These are phyloP conservation scores for Nannochloropsis salina DNA, from an alignment of 108 stramenopile species.

Conservation along the genomic window DNA sequence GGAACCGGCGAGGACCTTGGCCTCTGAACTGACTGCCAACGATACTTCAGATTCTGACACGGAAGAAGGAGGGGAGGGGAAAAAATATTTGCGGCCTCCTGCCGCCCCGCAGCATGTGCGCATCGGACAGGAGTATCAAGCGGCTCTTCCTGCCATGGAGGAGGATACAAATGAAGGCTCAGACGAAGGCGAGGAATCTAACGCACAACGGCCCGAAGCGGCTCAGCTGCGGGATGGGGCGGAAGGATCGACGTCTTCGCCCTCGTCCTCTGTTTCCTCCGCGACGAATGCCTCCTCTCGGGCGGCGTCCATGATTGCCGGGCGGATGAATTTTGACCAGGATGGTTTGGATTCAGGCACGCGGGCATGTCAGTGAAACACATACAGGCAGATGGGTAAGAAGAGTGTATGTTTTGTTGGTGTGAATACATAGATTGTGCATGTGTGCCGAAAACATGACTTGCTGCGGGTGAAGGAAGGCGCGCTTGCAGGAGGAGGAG, in stretches of 20 bases:
- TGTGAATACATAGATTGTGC: no score
- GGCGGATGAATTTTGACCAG: neutral
- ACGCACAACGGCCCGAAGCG: no score
- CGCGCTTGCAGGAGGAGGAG: no score
- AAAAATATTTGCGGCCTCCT: conserved; percentile 9
- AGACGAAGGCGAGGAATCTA: neutral
- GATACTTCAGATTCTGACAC: neutral
- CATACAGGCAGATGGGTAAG: neutral
- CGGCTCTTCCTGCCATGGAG: neutral
- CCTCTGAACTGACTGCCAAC: neutral
- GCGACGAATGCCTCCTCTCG: neutral
- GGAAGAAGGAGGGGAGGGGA: neutral
- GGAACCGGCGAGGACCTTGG: neutral
- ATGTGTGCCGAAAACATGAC: no score
- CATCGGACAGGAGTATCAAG: neutral
- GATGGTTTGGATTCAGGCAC: neutral
- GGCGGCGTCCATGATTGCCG: neutral
- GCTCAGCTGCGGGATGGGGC: neutral
- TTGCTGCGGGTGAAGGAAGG: no score
- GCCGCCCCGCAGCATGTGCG: neutral
- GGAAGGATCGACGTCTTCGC: neutral
- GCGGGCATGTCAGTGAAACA: neutral
- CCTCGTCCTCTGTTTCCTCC: neutral
- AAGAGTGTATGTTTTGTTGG: no score
- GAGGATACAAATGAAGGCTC: neutral